These are phyloP conservation scores for Monosporascus sp. DNA, from an alignment of 2,329 filamentous ascomycete species.

Conservation along the genomic window DNA sequence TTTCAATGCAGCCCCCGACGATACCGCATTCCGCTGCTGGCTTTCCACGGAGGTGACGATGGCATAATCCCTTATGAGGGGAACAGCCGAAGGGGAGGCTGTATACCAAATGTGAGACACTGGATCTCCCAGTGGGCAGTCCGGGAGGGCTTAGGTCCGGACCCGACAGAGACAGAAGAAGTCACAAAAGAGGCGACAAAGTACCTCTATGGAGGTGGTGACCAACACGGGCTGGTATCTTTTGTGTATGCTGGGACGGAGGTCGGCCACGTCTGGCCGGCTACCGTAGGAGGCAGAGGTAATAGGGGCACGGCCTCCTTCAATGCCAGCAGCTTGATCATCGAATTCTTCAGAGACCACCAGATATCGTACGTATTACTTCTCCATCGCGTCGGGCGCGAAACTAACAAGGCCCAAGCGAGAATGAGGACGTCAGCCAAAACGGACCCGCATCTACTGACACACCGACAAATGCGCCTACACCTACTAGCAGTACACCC, in stretches of 20 bases:
- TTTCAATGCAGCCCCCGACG: conserved; percentile 29
- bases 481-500: not conserved
- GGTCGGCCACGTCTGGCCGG: conserved; percentile 2
- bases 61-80: conserved; percentile 37
- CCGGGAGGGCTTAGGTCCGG: conserved; percentile 13
- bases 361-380: not conserved
- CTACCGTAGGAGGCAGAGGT: not conserved
- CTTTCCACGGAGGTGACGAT: conserved; percentile 42
- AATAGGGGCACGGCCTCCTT: not conserved
- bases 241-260: conserved; percentile 1
- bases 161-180: not conserved
- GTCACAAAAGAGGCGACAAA: not conserved
- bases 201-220: not conserved
- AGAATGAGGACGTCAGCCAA: not conserved
- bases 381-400: not conserved
- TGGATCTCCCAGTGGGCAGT: conserved; percentile 31
- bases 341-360: conserved; percentile 1
- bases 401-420: not conserved
- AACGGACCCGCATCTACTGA: too few relatives aligned
- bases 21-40: conserved; percentile 35
- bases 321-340: conserved; percentile 2
- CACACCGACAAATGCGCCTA: not conserved
- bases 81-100: conserved; percentile 31
- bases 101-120: conserved; percentile 34
- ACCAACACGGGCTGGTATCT: not conserved